These are phyloP conservation scores for Talaromyces rugulosus DNA, from an alignment of 2,329 filamentous ascomycete species.

Conservation along the genomic window DNA sequence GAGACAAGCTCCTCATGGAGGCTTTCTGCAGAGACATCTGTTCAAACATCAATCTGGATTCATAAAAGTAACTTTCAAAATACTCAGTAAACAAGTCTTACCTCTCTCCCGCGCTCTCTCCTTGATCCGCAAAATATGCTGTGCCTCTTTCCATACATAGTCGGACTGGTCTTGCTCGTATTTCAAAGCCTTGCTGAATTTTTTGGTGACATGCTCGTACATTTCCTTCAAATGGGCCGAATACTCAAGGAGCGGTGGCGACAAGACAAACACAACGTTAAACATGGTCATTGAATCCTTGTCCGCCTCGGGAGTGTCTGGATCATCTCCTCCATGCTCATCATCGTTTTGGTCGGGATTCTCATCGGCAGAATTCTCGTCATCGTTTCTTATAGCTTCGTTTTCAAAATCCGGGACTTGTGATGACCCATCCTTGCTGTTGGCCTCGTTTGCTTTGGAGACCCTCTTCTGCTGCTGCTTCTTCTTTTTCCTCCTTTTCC, in stretches of 20 bases:
- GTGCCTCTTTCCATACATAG: slow-evolving; percentile 89
- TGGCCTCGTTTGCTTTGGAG: slow-evolving; percentile 30
- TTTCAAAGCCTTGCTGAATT: slow-evolving; percentile 86
- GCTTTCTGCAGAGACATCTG: slow-evolving; percentile 31
- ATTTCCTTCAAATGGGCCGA: slow-evolving; percentile 70
- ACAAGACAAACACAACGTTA: slow-evolving; percentile 88
- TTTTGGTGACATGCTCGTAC: slow-evolving; percentile 85
- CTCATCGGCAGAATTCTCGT: slow-evolving; percentile 13
- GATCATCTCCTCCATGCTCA: slow-evolving; percentile 14
- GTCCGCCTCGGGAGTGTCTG: slow-evolving; percentile 31
- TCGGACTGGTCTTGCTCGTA: slow-evolving; percentile 86
- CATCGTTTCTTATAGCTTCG: slow-evolving; percentile 13
- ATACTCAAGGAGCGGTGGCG: slow-evolving; percentile 72
- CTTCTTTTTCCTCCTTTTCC: slow-evolving; percentile 47
- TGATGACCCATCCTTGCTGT: slow-evolving; percentile 29
- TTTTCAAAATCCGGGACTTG: slow-evolving; percentile 26
- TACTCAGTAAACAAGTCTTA: slow-evolving; percentile 14
- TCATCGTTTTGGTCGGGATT: slow-evolving; percentile 16
- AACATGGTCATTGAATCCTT: slow-evolving; percentile 87
- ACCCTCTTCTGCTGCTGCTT: slow-evolving; percentile 25
- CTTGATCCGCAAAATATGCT: slow-evolving; percentile 74
- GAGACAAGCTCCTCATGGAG: slow-evolving; percentile 45
- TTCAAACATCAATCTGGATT: slow-evolving; percentile 14
- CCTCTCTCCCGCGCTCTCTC: slow-evolving; percentile 68
- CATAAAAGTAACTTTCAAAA: neutral